Percentiles rank a stretch among this genome's conserved stretches.
Evolutionary conservation across 139 green algal species (phyloP).

Genomic region (Coelastrella sp.): DNA sequence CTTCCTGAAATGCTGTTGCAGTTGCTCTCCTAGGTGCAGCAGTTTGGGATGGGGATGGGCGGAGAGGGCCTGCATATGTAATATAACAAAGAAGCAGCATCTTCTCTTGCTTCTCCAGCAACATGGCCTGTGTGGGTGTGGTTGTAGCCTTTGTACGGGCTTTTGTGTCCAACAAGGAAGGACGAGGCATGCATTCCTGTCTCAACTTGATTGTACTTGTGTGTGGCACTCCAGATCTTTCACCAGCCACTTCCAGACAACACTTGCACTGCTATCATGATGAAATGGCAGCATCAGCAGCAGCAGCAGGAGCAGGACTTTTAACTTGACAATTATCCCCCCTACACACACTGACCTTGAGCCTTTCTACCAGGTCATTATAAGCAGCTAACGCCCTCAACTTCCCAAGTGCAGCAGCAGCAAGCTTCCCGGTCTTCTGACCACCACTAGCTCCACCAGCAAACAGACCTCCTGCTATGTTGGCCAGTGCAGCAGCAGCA

Average conservation of each 20-base stretch:
- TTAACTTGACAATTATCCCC: not conserved
- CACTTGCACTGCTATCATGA: not conserved
- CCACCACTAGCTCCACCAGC: not conserved
- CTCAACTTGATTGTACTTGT: too few relatives aligned
- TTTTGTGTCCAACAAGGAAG: too few relatives aligned
- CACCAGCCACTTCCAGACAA: not conserved
- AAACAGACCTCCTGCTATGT: not conserved
- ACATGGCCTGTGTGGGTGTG: too few relatives aligned
- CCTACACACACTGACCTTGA: not conserved
- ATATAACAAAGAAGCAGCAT: not conserved
- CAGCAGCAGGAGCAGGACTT: not conserved
- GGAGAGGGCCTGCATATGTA: not conserved
- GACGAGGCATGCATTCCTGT: too few relatives aligned
- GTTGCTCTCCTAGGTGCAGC: constrained; percentile 63
- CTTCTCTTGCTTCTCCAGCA: not conserved
- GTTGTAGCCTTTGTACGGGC: too few relatives aligned
- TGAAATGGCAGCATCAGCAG: not conserved
- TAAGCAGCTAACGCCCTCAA: not conserved
- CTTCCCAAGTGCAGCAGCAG: not conserved
- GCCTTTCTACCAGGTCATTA: not conserved
- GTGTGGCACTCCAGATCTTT: not conserved
- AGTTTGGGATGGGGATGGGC: constrained; percentile 75
- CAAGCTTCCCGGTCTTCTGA: not conserved
- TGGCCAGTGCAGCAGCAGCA: not conserved
- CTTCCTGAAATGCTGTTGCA: constrained; percentile 70